phyloP scores from a whole-genome alignment of 1,284 basidiomycete species.

The Phenoliferia sp. region DNA sequence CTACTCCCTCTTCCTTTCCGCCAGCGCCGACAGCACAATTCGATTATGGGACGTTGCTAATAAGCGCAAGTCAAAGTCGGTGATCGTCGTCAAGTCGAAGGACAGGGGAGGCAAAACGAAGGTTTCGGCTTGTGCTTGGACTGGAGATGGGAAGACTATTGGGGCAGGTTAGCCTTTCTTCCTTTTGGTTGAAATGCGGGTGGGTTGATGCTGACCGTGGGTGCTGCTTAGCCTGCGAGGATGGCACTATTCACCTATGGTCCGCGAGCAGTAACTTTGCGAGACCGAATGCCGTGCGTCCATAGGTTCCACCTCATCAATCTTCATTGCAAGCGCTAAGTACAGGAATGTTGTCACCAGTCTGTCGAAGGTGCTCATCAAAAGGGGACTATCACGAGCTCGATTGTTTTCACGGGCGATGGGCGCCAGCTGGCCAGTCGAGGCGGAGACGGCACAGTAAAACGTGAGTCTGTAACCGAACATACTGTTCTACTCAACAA shows the following conservation, averaged over 20 bases:
- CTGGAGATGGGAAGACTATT: conserved; percentile 77
- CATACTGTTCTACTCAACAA: conserved; percentile 4
- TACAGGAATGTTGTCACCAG: too few species aligned
- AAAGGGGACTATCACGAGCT: conserved; percentile 76
- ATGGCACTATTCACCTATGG: conserved; percentile 92
- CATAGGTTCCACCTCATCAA: not conserved
- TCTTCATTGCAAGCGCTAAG: too few species aligned
- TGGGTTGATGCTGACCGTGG: not conserved
- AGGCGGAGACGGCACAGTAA: conserved; percentile 89
- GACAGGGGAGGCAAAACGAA: conserved; percentile 92
- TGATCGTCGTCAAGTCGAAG: conserved; percentile 94
- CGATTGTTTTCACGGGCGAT: conserved; percentile 77
- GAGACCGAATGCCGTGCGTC: conserved; percentile 58
- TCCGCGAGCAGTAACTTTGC: conserved; percentile 85
- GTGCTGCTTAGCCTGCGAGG: conserved; percentile 63
- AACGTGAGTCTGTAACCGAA: conserved; percentile 57
- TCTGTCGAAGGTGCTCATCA: conserved; percentile 78
- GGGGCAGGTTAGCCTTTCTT: conserved; percentile 62
- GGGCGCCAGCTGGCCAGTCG: conserved; percentile 73
- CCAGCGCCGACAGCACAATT: conserved; percentile 85
- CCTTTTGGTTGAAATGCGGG: not conserved
- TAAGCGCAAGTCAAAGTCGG: conserved; percentile 81
- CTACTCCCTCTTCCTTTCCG: conserved; percentile 76
- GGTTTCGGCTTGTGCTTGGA: conserved; percentile 68
- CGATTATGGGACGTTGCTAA: conserved; percentile 92